These are phyloP conservation scores for Saussurea involucrata DNA, from an alignment of 129 eudicot species.

Conservation along the genomic window DNA sequence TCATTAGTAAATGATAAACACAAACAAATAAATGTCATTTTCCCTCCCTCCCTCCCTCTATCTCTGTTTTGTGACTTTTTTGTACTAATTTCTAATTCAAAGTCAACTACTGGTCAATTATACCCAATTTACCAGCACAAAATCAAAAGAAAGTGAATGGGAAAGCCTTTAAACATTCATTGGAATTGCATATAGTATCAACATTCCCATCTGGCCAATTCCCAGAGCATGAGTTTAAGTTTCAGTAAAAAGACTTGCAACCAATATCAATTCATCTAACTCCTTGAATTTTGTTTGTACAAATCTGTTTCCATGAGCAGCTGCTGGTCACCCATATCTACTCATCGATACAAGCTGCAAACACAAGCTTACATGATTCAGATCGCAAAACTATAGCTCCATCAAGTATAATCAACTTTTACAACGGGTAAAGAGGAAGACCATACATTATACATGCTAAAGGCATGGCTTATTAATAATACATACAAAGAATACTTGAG, in stretches of 20 bases:
- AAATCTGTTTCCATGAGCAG: constrained; percentile 7
- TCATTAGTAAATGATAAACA: too few species aligned
- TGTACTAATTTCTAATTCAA: not conserved
- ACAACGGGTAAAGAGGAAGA: not conserved
- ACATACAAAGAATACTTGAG: not conserved
- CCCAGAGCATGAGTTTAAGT: not conserved
- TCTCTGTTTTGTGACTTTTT: too few species aligned
- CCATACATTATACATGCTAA: not conserved
- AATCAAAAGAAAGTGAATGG: not conserved
- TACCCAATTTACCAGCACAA: not conserved
- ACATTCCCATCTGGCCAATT: constrained; percentile 6
- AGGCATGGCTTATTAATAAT: not conserved
- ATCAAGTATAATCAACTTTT: not conserved
- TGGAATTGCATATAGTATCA: not conserved
- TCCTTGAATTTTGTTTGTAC: constrained; percentile 1
- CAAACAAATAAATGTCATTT: too few species aligned
- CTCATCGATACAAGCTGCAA: constrained; percentile 30
- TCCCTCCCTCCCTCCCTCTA: too few species aligned
- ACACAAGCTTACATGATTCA: constrained; percentile 1
- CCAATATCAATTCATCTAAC: constrained; percentile 7
- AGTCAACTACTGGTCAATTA: not conserved
- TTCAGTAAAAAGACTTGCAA: constrained; percentile 5
- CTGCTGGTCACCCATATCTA: constrained; percentile 1
- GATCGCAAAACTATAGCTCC: not conserved
- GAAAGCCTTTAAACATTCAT: constrained; percentile 2